Evolutionary conservation across 371 early-diverging fungal species (phyloP).

Genomic region (Rhizopus stolonifer): DNA sequence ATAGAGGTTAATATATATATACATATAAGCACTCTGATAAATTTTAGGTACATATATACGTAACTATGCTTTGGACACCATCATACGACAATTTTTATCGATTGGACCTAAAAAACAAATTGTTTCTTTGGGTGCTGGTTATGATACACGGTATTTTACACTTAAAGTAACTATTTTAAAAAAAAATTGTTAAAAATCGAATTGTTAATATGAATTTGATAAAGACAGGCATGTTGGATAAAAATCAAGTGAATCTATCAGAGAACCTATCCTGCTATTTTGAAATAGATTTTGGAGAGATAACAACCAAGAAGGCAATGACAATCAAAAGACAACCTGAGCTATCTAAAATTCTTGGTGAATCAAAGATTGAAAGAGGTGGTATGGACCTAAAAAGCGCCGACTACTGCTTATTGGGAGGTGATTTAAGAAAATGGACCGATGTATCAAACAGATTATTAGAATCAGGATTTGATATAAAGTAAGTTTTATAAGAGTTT

Average conservation of each 20-base stretch:
- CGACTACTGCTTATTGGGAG: slow-evolving; percentile 74
- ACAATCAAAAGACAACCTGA: slow-evolving; percentile 60
- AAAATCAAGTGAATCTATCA: not conserved
- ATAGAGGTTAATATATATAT: slow-evolving; percentile 63
- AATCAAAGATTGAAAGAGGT: slow-evolving; percentile 55
- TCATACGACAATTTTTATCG: slow-evolving; percentile 64
- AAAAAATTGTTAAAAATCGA: too few species aligned
- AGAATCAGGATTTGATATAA: slow-evolving; percentile 67
- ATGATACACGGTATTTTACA: slow-evolving; percentile 89
- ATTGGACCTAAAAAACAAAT: slow-evolving; percentile 60
- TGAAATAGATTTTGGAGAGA: slow-evolving; percentile 93
- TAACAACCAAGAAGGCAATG: slow-evolving; percentile 76
- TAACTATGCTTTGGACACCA: slow-evolving; percentile 59
- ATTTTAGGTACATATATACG: slow-evolving; percentile 83
- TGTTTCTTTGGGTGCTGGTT: slow-evolving; percentile 88
- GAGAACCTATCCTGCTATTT: slow-evolving; percentile 50
- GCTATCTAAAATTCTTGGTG: slow-evolving; percentile 53
- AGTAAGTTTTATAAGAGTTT: slow-evolving; percentile 28
- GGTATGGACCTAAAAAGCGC: slow-evolving; percentile 71
- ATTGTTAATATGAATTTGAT: too few species aligned
- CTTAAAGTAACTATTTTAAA: slow-evolving; percentile 72
- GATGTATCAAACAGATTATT: slow-evolving; percentile 58
- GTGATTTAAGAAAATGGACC: slow-evolving; percentile 74
- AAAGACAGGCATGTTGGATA: slow-evolving; percentile 17
- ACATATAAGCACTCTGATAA: not conserved